Conservation (phyloP, 148 eudicot species). For the Simmondsia chinensis region DNA sequence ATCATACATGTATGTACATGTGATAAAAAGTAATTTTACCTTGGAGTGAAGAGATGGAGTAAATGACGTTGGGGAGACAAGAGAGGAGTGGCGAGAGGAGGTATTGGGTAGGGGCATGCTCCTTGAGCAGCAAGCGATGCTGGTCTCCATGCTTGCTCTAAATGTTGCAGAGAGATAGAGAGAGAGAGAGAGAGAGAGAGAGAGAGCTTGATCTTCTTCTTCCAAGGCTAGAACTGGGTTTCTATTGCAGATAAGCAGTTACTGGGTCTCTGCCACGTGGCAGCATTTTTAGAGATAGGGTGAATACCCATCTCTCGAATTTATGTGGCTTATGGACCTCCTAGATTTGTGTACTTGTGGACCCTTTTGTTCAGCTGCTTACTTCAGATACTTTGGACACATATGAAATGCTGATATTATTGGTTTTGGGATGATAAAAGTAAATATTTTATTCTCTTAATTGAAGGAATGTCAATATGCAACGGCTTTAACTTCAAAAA, state of each 20-base stretch:
- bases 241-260: slow-evolving; percentile 54
- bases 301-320: slow-evolving; percentile 34
- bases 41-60: slow-evolving; percentile 51
- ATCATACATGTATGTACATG: neutral
- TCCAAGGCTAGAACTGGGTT: slow-evolving; percentile 2
- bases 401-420: too few species aligned
- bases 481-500: too few species aligned
- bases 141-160: slow-evolving; percentile 46
- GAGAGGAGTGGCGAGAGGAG: slow-evolving; percentile 48
- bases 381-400: too few species aligned
- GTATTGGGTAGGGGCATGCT: slow-evolving; percentile 50
- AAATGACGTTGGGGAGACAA: slow-evolving; percentile 28
- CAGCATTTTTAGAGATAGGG: slow-evolving; percentile 24
- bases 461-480: too few species aligned
- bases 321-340: too few species aligned
- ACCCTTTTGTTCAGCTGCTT: too few species aligned
- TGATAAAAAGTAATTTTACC: slow-evolving; percentile 23
- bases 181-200: neutral
- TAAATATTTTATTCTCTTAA: too few species aligned
- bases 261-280: slow-evolving; percentile 64
- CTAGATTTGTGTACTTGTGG: slow-evolving; percentile 49
- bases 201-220: slow-evolving; percentile 2
- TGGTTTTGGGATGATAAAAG: too few species aligned
- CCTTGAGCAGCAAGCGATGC: slow-evolving; percentile 60
- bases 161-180: neutral